Percentiles rank a stretch among this genome's conserved stretches.
phyloP scores from a whole-genome alignment of 768 basidiomycete species.

The Hemileccinum rubropunctum region DNA sequence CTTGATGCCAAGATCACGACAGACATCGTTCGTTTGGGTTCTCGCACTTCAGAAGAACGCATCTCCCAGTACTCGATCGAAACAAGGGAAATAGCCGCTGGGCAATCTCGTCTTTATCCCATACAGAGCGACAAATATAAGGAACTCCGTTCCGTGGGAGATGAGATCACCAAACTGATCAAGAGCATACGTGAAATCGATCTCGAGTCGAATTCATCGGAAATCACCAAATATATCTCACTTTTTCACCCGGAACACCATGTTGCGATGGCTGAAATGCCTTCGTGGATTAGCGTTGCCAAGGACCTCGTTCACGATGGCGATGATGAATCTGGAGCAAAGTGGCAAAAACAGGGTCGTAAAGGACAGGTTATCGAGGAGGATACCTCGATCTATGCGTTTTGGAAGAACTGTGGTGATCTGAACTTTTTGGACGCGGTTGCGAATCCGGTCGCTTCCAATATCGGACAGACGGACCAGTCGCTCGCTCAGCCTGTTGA shows the following conservation, averaged over 20 bases:
- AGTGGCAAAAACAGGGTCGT: constrained; percentile 37
- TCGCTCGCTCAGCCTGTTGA: not conserved
- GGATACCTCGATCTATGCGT: constrained; percentile 41
- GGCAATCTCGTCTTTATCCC: constrained; percentile 40
- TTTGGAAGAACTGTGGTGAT: constrained; percentile 50
- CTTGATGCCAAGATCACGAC: constrained; percentile 63
- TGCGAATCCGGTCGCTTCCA: not conserved
- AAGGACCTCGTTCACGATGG: constrained; percentile 15
- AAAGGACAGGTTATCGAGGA: constrained; percentile 18
- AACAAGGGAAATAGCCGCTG: constrained; percentile 47
- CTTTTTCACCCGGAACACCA: constrained; percentile 49
- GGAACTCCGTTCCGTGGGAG: constrained; percentile 44
- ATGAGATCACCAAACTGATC: constrained; percentile 48
- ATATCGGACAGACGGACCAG: not conserved
- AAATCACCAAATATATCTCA: constrained; percentile 42
- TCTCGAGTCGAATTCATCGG: constrained; percentile 33
- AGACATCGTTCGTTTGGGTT: constrained; percentile 65
- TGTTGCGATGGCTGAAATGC: constrained; percentile 40
- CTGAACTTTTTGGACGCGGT: constrained; percentile 41
- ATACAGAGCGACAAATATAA: constrained; percentile 33
- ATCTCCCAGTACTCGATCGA: constrained; percentile 63
- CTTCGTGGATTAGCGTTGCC: constrained; percentile 43
- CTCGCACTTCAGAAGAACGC: constrained; percentile 57
- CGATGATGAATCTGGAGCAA: constrained; percentile 15
- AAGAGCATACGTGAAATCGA: constrained; percentile 34